Base-by-base conservation (phyloP, 2,329 filamentous ascomycete genomes). In the Sclerotinia minor region DNA sequence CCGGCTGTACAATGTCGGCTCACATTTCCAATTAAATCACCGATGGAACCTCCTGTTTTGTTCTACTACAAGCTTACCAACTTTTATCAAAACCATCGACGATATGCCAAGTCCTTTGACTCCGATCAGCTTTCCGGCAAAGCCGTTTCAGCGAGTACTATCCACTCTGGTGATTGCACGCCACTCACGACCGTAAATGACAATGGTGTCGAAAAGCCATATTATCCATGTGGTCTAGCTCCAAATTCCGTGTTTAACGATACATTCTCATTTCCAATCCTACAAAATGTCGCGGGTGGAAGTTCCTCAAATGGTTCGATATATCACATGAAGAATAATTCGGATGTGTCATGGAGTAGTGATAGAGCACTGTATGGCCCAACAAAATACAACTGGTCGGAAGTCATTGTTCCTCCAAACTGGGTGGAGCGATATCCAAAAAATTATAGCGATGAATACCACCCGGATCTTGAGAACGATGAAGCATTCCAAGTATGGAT, bases 161-260 rank as follows among this genome's bases (percentile, higher is more conserved):
- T 98, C 73, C 80, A 84, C 44, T 80, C 80, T 44, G 90, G 92
- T 50, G 85, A 89, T 69, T 97, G 94, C 79, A 87, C 89, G 47
- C 94, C 94, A 0, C 83, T 97, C 19, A 83, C 83, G 50, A 80
- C 83, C 24, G 81, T 85, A 55, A 72, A 78, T 2, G 76, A 78
- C 2, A 80, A 79, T n/a, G 81, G 81, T 4, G 80, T 79, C 8
- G 80, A 81, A 3, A 89, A 88, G 77, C 87, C 93, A 1, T 95
- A 94, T 78, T 99, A 97, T 76, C 95, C 95, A 1, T 99, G 95
- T 78, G 95, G 95, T 29, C 82, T 99, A 70, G 97, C 98, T 73
- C 94, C 95, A 70, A 99, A 99, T 79, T 98, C 95, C 32, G 80
- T 95, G 71, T 99, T 99, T 85, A 99, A 99, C 78, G 95, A 99